These are phyloP conservation scores for Nakaseomyces bracarensis DNA, from an alignment of 1,139 yeast genomes.

Conservation along the genomic window DNA sequence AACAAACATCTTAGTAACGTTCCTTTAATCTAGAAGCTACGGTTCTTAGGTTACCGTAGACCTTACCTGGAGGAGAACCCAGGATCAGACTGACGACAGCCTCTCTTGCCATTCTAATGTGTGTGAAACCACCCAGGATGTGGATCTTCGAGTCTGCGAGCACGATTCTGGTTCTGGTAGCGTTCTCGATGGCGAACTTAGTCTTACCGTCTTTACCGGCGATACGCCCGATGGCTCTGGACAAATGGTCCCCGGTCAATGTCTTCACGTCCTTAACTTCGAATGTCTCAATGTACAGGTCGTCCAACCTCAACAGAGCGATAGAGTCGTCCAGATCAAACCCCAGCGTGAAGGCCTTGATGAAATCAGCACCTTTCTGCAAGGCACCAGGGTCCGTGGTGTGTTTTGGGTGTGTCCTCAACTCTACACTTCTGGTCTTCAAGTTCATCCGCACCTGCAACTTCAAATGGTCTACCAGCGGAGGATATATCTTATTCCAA, in stretches of 20 bases:
- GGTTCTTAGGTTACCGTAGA: conserved; percentile 91
- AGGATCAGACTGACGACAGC: conserved; percentile 88
- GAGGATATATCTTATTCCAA: conserved; percentile 94
- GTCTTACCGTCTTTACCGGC: conserved; percentile 99
- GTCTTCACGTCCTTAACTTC: conserved; percentile 97
- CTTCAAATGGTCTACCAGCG: conserved; percentile 87
- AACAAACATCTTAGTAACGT: conserved; percentile 48
- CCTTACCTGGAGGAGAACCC: conserved; percentile 98
- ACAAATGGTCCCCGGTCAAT: conserved; percentile 87
- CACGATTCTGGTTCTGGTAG: conserved; percentile 95
- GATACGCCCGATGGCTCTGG: conserved; percentile 98
- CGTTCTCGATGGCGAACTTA: conserved; percentile 95
- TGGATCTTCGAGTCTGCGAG: conserved; percentile 95
- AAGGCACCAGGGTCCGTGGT: conserved; percentile 90
- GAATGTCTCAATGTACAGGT: conserved; percentile 90
- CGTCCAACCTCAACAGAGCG: conserved; percentile 88
- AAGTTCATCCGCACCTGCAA: conserved; percentile 94
- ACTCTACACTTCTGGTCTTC: conserved; percentile 73
- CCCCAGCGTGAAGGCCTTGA: conserved; percentile 90
- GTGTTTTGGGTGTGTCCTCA: conserved; percentile 66
- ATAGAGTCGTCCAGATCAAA: conserved; percentile 96
- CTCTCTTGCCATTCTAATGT: conserved; percentile 95
- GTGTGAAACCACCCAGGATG: conserved; percentile 93
- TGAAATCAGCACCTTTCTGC: conserved; percentile 95
- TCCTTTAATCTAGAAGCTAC: conserved; percentile 97